Base-by-base conservation (phyloP, 2,329 filamentous ascomycete species). In the Phoma herbarum region DNA sequence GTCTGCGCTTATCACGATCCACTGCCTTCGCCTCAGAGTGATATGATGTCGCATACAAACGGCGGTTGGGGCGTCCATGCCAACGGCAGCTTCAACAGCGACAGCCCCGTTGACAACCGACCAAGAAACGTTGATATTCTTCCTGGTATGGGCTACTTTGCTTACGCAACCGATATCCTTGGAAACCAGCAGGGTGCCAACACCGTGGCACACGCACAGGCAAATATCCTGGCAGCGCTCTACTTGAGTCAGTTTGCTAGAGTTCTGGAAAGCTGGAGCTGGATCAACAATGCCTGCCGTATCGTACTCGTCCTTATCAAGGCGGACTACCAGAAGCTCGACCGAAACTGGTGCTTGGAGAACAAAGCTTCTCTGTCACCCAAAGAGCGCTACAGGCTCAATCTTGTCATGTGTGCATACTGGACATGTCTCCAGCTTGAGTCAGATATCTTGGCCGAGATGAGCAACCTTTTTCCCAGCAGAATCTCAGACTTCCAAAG, bases 361-460 rank as follows among this genome's bases (percentile, higher is more conserved):
- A 64, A 63, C 23, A 61, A 55, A 39, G 52, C 50, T 29, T 44
- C 57, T 18, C 42, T 63, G 49, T 53, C 67, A 4, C 50, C 64
- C 3, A 71, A 72, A 51, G 73, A 75, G 50, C 61, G 65, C 2
- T 74, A 75, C 49, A 63, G 72, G 41, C 58, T 74, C 28, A 81
- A 81, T 46, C 65, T 82, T 41, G 77, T 82, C 23, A 77, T 81
- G 55, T 73, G 96, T 67, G 90, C 92, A 0, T 97, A 93, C 70
- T 98, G 94, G 94, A 95, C 93, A 7, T 96, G 92, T 73, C 80
- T 97, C 62, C 94, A 98, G 72, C 83, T 98, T 12, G 94, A 98
- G 77, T 97, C 89, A 76, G 94, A 98, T 75, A 92, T 98, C 43
- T 84, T 97, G 45, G 95, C 95, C 3, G 95, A 99, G 77, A 83